Percentiles rank a stretch among this genome's conserved stretches.
phyloP scores from a whole-genome alignment of 768 basidiomycete species.

The Tricholoma terreum region DNA sequence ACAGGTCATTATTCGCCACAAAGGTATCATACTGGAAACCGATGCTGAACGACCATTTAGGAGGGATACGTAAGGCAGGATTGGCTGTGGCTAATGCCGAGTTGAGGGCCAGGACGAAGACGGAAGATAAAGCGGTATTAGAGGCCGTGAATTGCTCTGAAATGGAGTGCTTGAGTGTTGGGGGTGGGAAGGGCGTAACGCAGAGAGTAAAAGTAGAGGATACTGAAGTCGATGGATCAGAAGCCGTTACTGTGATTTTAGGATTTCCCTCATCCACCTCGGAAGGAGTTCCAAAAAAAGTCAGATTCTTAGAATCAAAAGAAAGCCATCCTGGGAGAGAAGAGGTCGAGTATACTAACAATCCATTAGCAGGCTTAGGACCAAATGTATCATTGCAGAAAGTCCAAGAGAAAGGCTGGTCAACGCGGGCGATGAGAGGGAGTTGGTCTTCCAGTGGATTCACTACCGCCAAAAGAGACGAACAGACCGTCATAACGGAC shows the following conservation, averaged over 20 bases:
- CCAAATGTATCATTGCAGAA: constrained; percentile 66
- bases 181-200: constrained; percentile 51
- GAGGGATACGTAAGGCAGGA: constrained; percentile 71
- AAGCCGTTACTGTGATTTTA: constrained; percentile 61
- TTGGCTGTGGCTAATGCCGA: constrained; percentile 51
- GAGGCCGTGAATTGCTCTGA: constrained; percentile 55
- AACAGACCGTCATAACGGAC: constrained; percentile 33
- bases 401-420: constrained; percentile 64
- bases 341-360: constrained; percentile 49
- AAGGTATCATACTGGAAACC: constrained; percentile 74
- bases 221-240: constrained; percentile 47
- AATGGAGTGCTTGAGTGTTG: constrained; percentile 52
- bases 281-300: constrained; percentile 70
- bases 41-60: constrained; percentile 86
- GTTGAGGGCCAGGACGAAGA: constrained; percentile 58
- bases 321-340: constrained; percentile 72
- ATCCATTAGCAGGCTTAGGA: constrained; percentile 39
- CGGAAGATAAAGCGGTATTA: constrained; percentile 72
- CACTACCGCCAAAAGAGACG: constrained; percentile 48
- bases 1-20: constrained; percentile 43
- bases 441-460: constrained; percentile 70
- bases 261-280: constrained; percentile 59
- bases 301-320: constrained; percentile 59
- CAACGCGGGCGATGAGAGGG: constrained; percentile 72
- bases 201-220: constrained; percentile 54